Percentiles rank a stretch among this genome's conserved stretches.
Evolutionary conservation across 306 rosid species (phyloP).

Genomic region (Fagus sylvatica): DNA sequence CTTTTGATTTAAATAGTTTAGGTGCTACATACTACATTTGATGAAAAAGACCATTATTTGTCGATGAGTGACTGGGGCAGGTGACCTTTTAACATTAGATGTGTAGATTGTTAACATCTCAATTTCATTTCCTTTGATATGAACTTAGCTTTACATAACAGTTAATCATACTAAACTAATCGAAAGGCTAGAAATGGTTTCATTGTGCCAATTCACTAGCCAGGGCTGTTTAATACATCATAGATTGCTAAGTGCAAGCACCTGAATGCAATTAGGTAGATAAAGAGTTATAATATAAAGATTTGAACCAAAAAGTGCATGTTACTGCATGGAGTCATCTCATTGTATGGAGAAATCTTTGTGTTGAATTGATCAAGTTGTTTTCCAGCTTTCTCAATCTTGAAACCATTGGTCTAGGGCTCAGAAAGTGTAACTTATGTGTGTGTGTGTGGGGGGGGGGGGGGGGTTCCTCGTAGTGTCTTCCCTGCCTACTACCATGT

Average conservation of each 20-base stretch:
- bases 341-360: neutral
- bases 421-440: neutral
- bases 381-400: neutral
- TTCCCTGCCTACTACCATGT: neutral
- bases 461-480: neutral
- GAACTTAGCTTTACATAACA: neutral
- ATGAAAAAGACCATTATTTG: constrained; percentile 4
- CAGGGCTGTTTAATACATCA: neutral
- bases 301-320: neutral
- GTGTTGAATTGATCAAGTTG: neutral
- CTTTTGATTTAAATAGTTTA: neutral
- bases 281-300: neutral
- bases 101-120: constrained; percentile 16
- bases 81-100: constrained; percentile 9
- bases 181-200: neutral
- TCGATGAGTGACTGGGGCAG: constrained; percentile 5
- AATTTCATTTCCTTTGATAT: constrained; percentile 1
- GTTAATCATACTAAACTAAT: neutral
- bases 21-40: constrained; percentile 10
- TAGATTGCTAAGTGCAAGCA: neutral
- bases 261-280: neutral
- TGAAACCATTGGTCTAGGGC: neutral
- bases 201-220: neutral
- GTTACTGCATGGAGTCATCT: neutral
- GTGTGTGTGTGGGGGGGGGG: no score